Base-by-base conservation (phyloP, 805 yeast species). In the Saturnispora mendoncae region DNA sequence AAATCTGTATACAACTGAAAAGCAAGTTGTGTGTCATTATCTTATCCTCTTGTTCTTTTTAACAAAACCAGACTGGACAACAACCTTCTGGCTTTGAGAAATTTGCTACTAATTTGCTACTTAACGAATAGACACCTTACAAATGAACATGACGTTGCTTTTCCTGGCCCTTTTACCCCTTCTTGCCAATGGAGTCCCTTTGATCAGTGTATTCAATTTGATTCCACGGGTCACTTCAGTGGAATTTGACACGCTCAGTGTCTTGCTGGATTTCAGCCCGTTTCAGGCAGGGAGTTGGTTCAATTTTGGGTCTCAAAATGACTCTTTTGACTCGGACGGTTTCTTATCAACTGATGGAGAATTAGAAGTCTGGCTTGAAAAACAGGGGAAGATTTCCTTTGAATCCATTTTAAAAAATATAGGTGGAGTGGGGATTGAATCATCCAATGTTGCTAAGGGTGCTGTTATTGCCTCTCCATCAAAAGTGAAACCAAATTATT, bases 391-490 rank as follows among this genome's bases (percentile, higher is more conserved):
- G 2, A 46, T 59, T 19, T 57, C 80, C 0, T 70, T 76, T 47
- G 51, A 60, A 19, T 61, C 69, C 15, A 71, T 78, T 26, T 54
- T 78, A 29, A 61, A 66, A 28, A 78, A 78, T 51, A 73, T 78
- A 28, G 83, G 82, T 17, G 80, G 80, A 1, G 44, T 62, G 27
- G 65, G 68, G 4, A 46, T 43, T 6, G 50, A 48, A 10, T 44
- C 41, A 36, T 60, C 60, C 7, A 64, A 62, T 23, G 77, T 79
- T 2, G 65, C 74, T 0, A 51, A 59, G 6, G 97, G 97, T 24
- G 84, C 76, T 2, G 81, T 86, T 4, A 69, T 88, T 49, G 97
- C 97, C 1, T 78, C 92, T 6, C 94, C 95, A 6, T 85, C 95
- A 1, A 72, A 59, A 39, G 5, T 39, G 0, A 48, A 67, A 19